phyloP scores from a whole-genome alignment of 1,284 basidiomycete genomes.

The Malassezia furfur region DNA sequence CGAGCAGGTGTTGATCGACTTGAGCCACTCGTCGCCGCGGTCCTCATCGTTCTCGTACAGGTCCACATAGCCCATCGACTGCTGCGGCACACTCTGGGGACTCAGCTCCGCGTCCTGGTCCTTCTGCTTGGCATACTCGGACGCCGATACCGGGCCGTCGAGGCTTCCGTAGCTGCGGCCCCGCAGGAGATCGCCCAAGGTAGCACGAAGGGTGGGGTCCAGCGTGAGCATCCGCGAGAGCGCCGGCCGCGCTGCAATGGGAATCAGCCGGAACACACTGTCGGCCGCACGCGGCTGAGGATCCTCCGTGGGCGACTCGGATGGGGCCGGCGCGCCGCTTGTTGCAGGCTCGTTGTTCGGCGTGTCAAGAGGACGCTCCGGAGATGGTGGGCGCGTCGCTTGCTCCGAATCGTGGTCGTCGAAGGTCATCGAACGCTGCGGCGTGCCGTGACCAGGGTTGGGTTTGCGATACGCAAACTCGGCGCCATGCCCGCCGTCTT shows the following conservation, averaged over 20 bases:
- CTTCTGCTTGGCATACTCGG: conserved; percentile 24
- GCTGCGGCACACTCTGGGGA: conserved; percentile 25
- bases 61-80: background rate
- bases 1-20: conserved; percentile 45
- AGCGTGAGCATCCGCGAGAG: conserved; percentile 88
- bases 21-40: conserved; percentile 49
- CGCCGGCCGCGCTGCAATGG: conserved; percentile 67
- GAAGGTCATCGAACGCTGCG: background rate
- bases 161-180: conserved; percentile 53
- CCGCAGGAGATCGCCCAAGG: conserved; percentile 80
- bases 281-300: conserved; percentile 59
- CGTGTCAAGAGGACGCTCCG: background rate
- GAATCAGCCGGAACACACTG: conserved; percentile 91
- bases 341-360: background rate
- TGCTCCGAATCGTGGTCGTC: background rate
- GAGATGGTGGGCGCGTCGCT: background rate
- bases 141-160: conserved; percentile 28
- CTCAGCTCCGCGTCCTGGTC: background rate
- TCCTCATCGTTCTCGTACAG: conserved; percentile 48
- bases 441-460: background rate
- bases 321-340: background rate
- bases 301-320: background rate
- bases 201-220: conserved; percentile 78
- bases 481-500: background rate
- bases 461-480: background rate